Conservation (phyloP, 2,329 filamentous ascomycete species). For the Monosporascus sp. region DNA sequence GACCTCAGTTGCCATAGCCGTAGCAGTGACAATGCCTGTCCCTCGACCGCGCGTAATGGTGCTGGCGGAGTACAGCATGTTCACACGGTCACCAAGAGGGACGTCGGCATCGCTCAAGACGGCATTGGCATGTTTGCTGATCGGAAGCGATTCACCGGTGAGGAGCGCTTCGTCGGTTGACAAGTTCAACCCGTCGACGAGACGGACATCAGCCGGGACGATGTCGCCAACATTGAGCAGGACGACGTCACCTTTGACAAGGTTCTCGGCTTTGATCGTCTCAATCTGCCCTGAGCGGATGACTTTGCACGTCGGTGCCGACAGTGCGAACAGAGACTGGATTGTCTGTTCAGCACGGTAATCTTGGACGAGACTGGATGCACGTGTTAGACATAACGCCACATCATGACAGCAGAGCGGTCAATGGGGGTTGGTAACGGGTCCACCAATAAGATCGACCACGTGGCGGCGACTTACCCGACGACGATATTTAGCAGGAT, state of each 20-base stretch:
- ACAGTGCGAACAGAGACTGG: constrained; percentile 53
- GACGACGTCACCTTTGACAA: constrained; percentile 64
- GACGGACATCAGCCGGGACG: constrained; percentile 63
- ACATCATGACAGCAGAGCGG: background rate
- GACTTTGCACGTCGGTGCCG: constrained; percentile 55
- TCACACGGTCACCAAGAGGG: constrained; percentile 63
- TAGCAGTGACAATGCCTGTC: constrained; percentile 62
- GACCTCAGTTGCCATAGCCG: constrained; percentile 71
- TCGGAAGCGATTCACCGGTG: constrained; percentile 67
- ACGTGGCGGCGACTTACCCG: constrained; percentile 41
- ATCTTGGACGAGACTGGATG: constrained; percentile 51
- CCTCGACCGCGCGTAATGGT: constrained; percentile 68
- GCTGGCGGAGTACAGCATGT: constrained; percentile 67
- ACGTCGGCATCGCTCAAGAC: constrained; percentile 49
- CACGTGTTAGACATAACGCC: constrained; percentile 1
- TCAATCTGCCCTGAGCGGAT: constrained; percentile 47
- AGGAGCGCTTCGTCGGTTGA: constrained; percentile 71
- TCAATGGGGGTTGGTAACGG: too few relatives aligned
- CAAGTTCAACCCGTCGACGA: constrained; percentile 64
- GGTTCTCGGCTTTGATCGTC: constrained; percentile 47
- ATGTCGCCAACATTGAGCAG: constrained; percentile 60
- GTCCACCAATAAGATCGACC: background rate
- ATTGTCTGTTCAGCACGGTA: constrained; percentile 58
- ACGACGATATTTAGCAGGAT: constrained; percentile 64
- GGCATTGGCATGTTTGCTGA: constrained; percentile 57